Evolutionary conservation across 805 yeast species (phyloP), one percentile per base, ranked within the genome.

Genomic region (Hanseniaspora meyeri): DNA sequence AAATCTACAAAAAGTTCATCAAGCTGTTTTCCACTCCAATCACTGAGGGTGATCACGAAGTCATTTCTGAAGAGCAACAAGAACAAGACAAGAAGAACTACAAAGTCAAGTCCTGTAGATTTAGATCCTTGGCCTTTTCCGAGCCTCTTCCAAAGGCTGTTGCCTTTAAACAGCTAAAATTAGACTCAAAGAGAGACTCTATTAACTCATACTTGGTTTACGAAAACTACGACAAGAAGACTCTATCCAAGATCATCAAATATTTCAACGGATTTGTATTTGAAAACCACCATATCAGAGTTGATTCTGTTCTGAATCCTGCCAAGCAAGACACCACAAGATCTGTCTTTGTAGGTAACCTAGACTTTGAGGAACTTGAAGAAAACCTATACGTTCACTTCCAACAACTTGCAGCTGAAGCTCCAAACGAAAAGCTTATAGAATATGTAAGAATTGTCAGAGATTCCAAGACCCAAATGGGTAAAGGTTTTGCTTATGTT

Each of bases 401-500:
- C 72, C 87, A 87, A 31, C 49, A 51, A 29, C 31, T 47, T 32
- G 56, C 72, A 73, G 20, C 51, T 9, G 39, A 43, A n/a, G 9
- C 24, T 10, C 36, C 39, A 71, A 70, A 46, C 27, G 51, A 48
- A 43, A 82, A 79, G 31, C 46, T 46, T 20, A 85, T 93, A 55
- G 95, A 89, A 67, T 83, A 85, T 60, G 96, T 93, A 36, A 80
- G 99, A 68, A 78, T 93, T 49, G 79, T 93, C 37, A 81, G 99
- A 66, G 99, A 93, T 67, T 72, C 95, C 17, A 87, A 87, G 72
- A 91, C 97, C 24, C 91, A 93, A 64, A 75, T 91, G 58, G 99
- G 98, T 60, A 93, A 93, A 72, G 99, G 99, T 6, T 90, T 93
- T 72, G 98, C 96, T 6, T 87, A 90, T 67, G 89, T 93, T 38